Conservation (phyloP, 1,139 yeast species). For the Casaregolazyma lundiana region DNA sequence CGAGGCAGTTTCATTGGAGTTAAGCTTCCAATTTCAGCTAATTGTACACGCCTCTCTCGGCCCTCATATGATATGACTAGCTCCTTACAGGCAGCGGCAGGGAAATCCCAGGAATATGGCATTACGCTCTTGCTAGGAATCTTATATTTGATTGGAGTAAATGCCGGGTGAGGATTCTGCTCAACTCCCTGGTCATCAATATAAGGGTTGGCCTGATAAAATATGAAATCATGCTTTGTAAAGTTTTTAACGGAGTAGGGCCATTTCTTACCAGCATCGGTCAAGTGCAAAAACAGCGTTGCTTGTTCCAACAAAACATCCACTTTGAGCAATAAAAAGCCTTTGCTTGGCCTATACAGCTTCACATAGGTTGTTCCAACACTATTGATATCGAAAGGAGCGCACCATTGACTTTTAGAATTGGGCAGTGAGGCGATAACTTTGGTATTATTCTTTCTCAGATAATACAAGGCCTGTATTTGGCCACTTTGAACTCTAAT, state of each 20-base stretch:
- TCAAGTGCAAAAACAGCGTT: slow-evolving; percentile 70
- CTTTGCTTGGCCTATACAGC: slow-evolving; percentile 55
- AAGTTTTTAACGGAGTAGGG: slow-evolving; percentile 89
- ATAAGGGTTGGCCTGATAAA: slow-evolving; percentile 83
- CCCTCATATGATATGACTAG: slow-evolving; percentile 65
- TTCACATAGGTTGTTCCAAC: slow-evolving; percentile 78
- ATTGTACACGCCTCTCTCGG: slow-evolving; percentile 69
- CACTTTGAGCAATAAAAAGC: slow-evolving; percentile 66
- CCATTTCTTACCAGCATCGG: slow-evolving; percentile 77
- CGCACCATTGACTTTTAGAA: slow-evolving; percentile 67
- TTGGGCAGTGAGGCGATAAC: slow-evolving; percentile 47
- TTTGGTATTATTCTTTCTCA: slow-evolving; percentile 39
- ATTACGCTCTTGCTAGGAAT: slow-evolving; percentile 88
- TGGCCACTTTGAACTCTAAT: slow-evolving; percentile 44
- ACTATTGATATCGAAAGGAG: slow-evolving; percentile 80
- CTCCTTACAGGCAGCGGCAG: slow-evolving; percentile 83
- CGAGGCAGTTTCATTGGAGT: slow-evolving; percentile 75
- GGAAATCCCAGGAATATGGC: slow-evolving; percentile 99
- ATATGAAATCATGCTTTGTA: slow-evolving; percentile 75
- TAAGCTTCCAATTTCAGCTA: slow-evolving; percentile 89
- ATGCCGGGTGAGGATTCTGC: slow-evolving; percentile 30
- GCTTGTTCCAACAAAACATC: slow-evolving; percentile 76
- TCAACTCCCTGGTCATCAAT: slow-evolving; percentile 68
- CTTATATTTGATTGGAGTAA: slow-evolving; percentile 55
- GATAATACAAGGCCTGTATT: slow-evolving; percentile 60